These are phyloP conservation scores for Marchantia paleacea DNA, from an alignment of 225 moss, liverwort and hornwort species.

Conservation along the genomic window DNA sequence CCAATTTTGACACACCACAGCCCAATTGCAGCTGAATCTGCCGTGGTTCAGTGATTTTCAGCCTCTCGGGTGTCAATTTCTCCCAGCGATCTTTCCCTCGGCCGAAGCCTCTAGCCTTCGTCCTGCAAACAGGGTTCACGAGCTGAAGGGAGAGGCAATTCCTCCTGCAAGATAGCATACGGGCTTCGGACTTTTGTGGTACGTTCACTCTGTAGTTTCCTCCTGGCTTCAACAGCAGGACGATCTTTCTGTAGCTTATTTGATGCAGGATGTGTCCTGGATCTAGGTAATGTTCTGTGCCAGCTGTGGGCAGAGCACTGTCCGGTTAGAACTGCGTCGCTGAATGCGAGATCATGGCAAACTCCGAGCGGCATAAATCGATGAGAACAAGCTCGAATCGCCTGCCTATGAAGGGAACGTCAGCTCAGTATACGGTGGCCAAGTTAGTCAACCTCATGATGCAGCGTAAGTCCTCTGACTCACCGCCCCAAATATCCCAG, in stretches of 20 bases:
- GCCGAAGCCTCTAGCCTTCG: neutral
- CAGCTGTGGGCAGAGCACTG: neutral
- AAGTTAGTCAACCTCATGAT: neutral
- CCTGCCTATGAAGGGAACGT: neutral
- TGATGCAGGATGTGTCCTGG: neutral
- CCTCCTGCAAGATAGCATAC: neutral
- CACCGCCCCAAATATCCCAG: neutral
- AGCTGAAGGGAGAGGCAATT: too few species aligned
- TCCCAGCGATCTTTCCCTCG: neutral
- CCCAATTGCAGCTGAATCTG: neutral
- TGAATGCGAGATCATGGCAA: neutral
- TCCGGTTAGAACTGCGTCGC: neutral
- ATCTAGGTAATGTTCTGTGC: neutral
- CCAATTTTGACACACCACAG: neutral
- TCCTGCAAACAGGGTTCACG: neutral
- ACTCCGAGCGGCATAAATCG: neutral
- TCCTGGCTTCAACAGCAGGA: neutral
- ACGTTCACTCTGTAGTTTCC: neutral
- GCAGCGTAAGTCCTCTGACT: slow-evolving; percentile 13
- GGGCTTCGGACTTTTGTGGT: too few species aligned
- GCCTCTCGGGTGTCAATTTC: neutral
- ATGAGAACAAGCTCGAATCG: neutral
- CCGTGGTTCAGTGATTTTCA: neutral
- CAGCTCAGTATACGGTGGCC: neutral
- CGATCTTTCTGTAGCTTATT: neutral